These are phyloP conservation scores for Pseudognaphalium luteoalbum DNA, from an alignment of 129 eudicot genomes.

Conservation along the genomic window DNA sequence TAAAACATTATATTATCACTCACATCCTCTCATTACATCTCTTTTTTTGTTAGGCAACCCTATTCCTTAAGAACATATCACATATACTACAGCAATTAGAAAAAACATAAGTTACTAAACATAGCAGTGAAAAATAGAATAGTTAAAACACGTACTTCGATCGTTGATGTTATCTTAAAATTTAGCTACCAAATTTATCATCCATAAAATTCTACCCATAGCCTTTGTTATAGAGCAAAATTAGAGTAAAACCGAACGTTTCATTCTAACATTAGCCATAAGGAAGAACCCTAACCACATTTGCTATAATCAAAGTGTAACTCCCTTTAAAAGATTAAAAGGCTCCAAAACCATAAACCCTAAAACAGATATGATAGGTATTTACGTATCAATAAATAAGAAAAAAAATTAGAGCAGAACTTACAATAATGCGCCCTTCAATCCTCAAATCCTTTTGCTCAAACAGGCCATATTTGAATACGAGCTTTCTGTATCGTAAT, in stretches of 20 bases:
- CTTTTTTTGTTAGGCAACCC: neutral
- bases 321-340: neutral
- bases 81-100: no score
- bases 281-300: neutral
- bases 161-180: neutral
- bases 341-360: neutral
- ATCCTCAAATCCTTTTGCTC: constrained; percentile 86
- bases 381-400: neutral
- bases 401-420: neutral
- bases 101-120: neutral
- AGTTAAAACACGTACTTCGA: no score
- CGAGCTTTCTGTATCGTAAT: constrained; percentile 61
- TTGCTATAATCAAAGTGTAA: neutral
- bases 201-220: neutral
- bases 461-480: constrained; percentile 77
- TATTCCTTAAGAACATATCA: neutral
- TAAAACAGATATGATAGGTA: neutral
- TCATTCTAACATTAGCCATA: neutral
- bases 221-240: neutral
- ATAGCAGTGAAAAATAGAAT: neutral
- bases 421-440: constrained; percentile 78
- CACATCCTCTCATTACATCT: neutral
- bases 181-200: neutral
- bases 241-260: neutral
- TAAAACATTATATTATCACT: neutral